phyloP scores from a whole-genome alignment of 192 early-diverging fungal genomes.

The Fimicolochytrium jonesii region DNA sequence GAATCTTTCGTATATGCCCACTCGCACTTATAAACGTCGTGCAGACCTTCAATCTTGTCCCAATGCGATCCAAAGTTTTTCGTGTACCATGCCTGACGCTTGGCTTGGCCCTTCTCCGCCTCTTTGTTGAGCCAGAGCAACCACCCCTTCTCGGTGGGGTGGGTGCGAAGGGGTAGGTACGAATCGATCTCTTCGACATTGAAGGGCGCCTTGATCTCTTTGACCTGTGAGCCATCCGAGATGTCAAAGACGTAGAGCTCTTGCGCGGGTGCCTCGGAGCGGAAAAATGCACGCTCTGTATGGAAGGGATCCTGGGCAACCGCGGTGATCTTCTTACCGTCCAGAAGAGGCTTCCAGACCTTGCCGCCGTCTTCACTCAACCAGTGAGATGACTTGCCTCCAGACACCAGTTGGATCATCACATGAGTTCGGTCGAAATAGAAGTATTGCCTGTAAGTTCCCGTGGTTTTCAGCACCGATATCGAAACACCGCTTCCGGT shows the following conservation, averaged over 20 bases:
- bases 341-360: not conserved
- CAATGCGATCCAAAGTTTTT: conserved; percentile 27
- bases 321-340: conserved; percentile 13
- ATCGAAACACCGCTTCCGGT: conserved; percentile 1
- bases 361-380: conserved; percentile 29
- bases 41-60: conserved; percentile 38
- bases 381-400: not conserved
- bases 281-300: conserved; percentile 27
- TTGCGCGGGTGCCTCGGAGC: no score
- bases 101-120: not conserved
- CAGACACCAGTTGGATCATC: conserved; percentile 13
- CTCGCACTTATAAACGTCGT: conserved; percentile 70
- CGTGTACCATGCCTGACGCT: not conserved
- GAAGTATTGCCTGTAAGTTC: conserved; percentile 29
- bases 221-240: no score
- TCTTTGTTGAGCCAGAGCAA: conserved; percentile 76
- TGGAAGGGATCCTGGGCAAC: conserved; percentile 33
- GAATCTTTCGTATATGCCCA: conserved; percentile 72
- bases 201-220: no score
- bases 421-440: conserved; percentile 42
- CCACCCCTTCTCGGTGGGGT: conserved; percentile 75
- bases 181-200: no score
- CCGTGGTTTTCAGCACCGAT: conserved; percentile 15
- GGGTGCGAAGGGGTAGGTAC: conserved; percentile 35
- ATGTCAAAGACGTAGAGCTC: no score